phyloP scores from a whole-genome alignment of 257 asterid genomes.

The Jacaranda copaia region DNA sequence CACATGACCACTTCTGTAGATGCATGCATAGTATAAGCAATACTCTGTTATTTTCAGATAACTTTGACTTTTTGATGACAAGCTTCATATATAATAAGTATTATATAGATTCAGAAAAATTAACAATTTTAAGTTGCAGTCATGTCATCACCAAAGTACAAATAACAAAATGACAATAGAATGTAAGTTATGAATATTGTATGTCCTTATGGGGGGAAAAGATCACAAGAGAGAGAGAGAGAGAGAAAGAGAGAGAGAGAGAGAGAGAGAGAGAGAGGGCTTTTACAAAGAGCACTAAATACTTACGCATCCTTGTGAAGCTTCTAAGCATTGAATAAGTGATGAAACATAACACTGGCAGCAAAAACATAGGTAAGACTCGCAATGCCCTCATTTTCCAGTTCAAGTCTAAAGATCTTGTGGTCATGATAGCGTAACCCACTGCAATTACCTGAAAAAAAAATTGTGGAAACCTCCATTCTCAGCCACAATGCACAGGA shows the following conservation, averaged over 20 bases:
- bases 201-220: not conserved
- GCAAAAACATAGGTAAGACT: slow-evolving; percentile 86
- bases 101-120: not conserved
- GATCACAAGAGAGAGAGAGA: not conserved
- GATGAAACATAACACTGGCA: slow-evolving; percentile 70
- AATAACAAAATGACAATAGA: not conserved
- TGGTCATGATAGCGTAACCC: slow-evolving; percentile 80
- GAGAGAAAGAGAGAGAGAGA: not conserved
- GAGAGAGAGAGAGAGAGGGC: not conserved
- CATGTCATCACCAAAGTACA: not conserved
- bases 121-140: not conserved
- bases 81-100: slow-evolving; percentile 9
- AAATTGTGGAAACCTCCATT: not conserved
- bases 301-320: slow-evolving; percentile 84
- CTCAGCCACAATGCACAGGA: slow-evolving; percentile 1
- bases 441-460: slow-evolving; percentile 80
- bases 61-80: not conserved
- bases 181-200: not conserved
- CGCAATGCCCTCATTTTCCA: slow-evolving; percentile 90
- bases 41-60: not conserved
- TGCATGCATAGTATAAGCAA: not conserved
- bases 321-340: slow-evolving; percentile 60
- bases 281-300: slow-evolving; percentile 16
- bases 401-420: slow-evolving; percentile 71
- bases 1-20: not conserved